Evolutionary conservation across 2,329 filamentous ascomycete genomes (phyloP).

Genomic region (Cladosporium colombiae): DNA sequence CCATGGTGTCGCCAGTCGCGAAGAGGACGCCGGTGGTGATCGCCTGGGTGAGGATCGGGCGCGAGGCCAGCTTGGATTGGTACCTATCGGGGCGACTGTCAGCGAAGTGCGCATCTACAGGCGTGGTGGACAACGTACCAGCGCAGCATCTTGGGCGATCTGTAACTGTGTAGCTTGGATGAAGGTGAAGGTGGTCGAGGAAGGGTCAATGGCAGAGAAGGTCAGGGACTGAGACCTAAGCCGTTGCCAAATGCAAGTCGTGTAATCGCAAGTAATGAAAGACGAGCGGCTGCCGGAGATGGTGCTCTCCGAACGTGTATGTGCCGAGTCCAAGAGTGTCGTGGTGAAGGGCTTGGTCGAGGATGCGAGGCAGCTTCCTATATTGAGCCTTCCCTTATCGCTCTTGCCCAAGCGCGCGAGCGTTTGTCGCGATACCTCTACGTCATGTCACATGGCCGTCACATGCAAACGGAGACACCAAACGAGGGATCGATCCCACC

Average conservation of each 20-base stretch:
- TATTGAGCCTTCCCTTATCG: not conserved
- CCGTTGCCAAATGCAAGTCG: constrained; percentile 7
- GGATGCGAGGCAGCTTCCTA: not conserved
- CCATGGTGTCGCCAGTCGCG: constrained; percentile 84
- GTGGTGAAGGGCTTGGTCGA: not conserved
- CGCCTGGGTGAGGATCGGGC: constrained; percentile 86
- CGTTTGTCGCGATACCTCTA: constrained; percentile 1
- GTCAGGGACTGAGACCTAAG: constrained; percentile 14
- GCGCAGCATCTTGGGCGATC: constrained; percentile 41
- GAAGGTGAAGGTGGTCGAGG: not conserved
- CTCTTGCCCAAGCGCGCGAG: not conserved
- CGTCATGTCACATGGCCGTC: constrained; percentile 2
- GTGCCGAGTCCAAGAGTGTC: not conserved
- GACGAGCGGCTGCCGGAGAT: not conserved
- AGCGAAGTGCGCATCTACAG: constrained; percentile 15
- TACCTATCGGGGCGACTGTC: constrained; percentile 61
- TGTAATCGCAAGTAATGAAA: constrained; percentile 6
- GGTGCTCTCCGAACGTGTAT: not conserved
- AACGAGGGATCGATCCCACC: not conserved
- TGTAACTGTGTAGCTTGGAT: not conserved
- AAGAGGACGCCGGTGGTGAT: constrained; percentile 91
- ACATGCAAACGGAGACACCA: not conserved
- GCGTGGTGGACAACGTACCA: constrained; percentile 38
- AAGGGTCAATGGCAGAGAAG: constrained; percentile 6
- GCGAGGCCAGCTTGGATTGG: constrained; percentile 74